Evolutionary conservation across 805 yeast species (phyloP).

Genomic region (Ogataea kodamae): DNA sequence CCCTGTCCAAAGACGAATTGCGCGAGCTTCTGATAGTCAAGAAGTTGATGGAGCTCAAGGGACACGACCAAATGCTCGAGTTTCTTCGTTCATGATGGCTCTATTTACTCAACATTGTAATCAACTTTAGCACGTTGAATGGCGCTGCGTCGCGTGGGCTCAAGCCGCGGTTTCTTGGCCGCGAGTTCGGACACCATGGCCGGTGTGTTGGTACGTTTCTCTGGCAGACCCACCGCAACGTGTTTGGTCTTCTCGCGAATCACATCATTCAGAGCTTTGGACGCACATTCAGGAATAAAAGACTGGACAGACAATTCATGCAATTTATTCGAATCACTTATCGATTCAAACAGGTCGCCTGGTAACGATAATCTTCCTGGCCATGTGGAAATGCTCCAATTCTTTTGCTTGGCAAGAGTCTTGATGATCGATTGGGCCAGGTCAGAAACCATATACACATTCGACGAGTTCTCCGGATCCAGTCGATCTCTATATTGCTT

Average conservation of each 20-base stretch:
- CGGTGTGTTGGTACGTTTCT: too few species aligned
- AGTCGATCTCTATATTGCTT: constrained; percentile 68
- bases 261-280: constrained; percentile 34
- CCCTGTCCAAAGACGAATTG: constrained; percentile 38
- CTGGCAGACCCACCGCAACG: constrained; percentile 10
- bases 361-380: constrained; percentile 75
- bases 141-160: constrained; percentile 43
- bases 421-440: constrained; percentile 64
- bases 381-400: constrained; percentile 75
- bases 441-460: constrained; percentile 68
- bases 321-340: constrained; percentile 54
- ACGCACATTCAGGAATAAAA: constrained; percentile 49
- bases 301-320: constrained; percentile 51
- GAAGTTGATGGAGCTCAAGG: constrained; percentile 62
- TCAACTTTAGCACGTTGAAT: constrained; percentile 35
- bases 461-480: constrained; percentile 22
- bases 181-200: too few species aligned
- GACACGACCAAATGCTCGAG: constrained; percentile 58
- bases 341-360: constrained; percentile 64
- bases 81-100: constrained; percentile 41
- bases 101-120: constrained; percentile 28
- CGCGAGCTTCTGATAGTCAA: constrained; percentile 53
- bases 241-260: constrained; percentile 26
- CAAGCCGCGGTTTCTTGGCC: constrained; percentile 19
- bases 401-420: constrained; percentile 50